Conservation (phyloP, 2,329 filamentous ascomycete species). For the Nothopassalora personata region DNA sequence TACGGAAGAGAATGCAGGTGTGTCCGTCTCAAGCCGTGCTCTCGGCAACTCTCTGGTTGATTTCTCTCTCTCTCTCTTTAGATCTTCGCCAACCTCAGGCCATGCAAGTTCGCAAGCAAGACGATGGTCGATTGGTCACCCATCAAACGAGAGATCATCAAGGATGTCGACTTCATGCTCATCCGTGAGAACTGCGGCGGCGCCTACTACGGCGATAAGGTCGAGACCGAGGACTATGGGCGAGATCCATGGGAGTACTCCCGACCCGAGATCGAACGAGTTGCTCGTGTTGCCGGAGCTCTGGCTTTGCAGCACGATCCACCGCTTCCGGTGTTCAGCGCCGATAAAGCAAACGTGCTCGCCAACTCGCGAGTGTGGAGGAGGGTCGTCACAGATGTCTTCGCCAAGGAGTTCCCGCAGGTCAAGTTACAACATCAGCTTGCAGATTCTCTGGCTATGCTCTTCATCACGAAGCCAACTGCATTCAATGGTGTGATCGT, state of each 20-base stretch:
- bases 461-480: conserved; percentile 46
- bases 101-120: conserved; percentile 44
- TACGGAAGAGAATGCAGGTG: conserved; percentile 40
- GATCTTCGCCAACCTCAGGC: conserved; percentile 48
- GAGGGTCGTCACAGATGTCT: conserved; percentile 38
- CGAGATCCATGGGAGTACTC: conserved; percentile 48
- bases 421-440: conserved; percentile 44
- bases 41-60: background rate
- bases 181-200: conserved; percentile 50
- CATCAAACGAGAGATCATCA: conserved; percentile 43
- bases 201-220: conserved; percentile 47
- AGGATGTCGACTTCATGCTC: conserved; percentile 46
- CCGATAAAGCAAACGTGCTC: conserved; percentile 52
- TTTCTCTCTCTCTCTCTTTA: background rate
- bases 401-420: conserved; percentile 41
- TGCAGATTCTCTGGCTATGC: conserved; percentile 46
- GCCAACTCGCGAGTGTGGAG: conserved; percentile 49
- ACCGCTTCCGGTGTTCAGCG: conserved; percentile 43
- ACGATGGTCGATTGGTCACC: conserved; percentile 37
- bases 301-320: conserved; percentile 37
- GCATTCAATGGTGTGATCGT: conserved; percentile 47
- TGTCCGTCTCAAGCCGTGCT: background rate
- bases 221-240: conserved; percentile 40
- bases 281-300: conserved; percentile 44
- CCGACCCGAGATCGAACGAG: conserved; percentile 43